Percentiles rank a stretch among this genome's conserved stretches.
phyloP scores from a whole-genome alignment of 257 asterid species.

The Ajuga chamaepitys region DNA sequence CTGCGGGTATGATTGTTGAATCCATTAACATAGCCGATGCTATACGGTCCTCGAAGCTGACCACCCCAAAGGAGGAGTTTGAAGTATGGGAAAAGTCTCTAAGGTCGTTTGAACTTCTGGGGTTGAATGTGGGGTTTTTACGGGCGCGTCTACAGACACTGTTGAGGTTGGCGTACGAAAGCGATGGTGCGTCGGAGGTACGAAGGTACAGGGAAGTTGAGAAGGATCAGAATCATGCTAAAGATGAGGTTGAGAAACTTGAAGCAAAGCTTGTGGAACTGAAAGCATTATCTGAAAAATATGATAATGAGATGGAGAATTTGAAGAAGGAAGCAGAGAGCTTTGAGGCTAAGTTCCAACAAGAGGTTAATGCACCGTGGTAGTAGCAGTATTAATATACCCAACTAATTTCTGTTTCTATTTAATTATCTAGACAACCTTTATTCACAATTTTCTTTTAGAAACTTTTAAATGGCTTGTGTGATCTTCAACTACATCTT shows the following conservation, averaged over 20 bases:
- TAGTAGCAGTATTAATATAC: neutral
- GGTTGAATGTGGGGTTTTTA: slow-evolving; percentile 56
- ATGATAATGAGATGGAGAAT: slow-evolving; percentile 27
- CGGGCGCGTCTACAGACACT: slow-evolving; percentile 39
- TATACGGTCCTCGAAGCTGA: slow-evolving; percentile 40
- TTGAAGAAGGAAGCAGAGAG: slow-evolving; percentile 45
- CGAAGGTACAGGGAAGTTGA: slow-evolving; percentile 41
- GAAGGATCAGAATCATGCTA: slow-evolving; percentile 21
- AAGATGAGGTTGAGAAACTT: slow-evolving; percentile 36
- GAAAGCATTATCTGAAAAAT: slow-evolving; percentile 32
- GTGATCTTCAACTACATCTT: slow-evolving; percentile 1
- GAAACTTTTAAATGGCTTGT: neutral
- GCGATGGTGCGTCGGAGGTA: slow-evolving; percentile 36
- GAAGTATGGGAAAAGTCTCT: slow-evolving; percentile 69
- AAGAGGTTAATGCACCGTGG: slow-evolving; percentile 62
- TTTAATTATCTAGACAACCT: neutral
- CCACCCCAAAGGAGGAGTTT: slow-evolving; percentile 45
- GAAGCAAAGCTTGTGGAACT: slow-evolving; percentile 45
- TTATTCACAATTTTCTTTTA: neutral
- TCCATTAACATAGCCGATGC: slow-evolving; percentile 39
- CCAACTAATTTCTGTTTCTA: neutral
- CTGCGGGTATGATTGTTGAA: slow-evolving; percentile 50
- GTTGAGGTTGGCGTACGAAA: slow-evolving; percentile 38
- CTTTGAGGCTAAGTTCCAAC: slow-evolving; percentile 39
- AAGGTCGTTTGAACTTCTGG: slow-evolving; percentile 63